Evolutionary conservation across 768 basidiomycete genomes (phyloP), one percentile per base, ranked within the genome.

Genomic region (Nevesoporus exiguus): DNA sequence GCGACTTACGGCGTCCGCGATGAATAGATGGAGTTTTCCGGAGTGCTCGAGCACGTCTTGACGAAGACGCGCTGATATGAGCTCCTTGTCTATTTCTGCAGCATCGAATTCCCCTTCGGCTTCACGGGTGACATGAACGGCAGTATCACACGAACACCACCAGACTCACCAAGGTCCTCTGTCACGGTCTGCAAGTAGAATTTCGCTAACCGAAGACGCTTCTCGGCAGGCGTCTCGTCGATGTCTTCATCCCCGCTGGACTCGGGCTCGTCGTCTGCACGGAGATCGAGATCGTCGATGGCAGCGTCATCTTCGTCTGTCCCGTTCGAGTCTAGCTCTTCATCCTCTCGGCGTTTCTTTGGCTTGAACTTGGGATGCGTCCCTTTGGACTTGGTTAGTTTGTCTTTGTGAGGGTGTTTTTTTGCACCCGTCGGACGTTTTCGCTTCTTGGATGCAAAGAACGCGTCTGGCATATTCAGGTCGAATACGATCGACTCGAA

Each of bases 71-170:
- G 93, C 80, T 41, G 90, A 90, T 57, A 99, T 90, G 57, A 98
- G 77, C 60, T 98, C 96, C 62, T 83, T 82, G 76, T 99, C 97
- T 25, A 98, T 85, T 61, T 98, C 95, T 1, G 91, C 94, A 5
- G 97, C 97, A 67, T 99, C 96, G 58, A 85, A 94, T 57, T 93
- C 93, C 31, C 89, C 91, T 24, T 94, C 94, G 54, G 85, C 92
- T 62, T 25, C 22, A 25, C 10, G 44, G 30, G 31, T 8, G 33
- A 13, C 30, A 52, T 55, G 36, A 65, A 47, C 3, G 9, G 7
- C 8, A 24, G 14, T 29, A 48, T 33, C 11, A 52, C 37, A 49
- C 8, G 45, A 3, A 39, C 31, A 49, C 5, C 27, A 47, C 36
- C 19, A 47, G 49, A 75, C 82, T 69, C 61, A 83, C 86, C 76